These are phyloP conservation scores for Ceratobasidium sp. DNA, from an alignment of 1,284 basidiomycete genomes.

Conservation along the genomic window DNA sequence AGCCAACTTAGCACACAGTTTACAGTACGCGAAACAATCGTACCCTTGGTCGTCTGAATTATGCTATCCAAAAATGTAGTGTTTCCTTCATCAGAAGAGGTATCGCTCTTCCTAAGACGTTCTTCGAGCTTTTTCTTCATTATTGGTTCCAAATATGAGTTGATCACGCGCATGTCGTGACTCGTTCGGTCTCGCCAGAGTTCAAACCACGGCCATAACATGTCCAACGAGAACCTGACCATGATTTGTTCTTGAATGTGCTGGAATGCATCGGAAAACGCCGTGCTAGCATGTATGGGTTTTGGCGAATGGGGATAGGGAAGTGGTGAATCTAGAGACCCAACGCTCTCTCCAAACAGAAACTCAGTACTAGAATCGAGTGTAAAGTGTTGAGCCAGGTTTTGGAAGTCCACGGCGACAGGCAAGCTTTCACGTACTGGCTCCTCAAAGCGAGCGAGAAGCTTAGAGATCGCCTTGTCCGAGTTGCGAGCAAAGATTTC, in stretches of 20 bases:
- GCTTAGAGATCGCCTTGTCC: slow-evolving; percentile 24
- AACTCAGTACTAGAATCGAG: slow-evolving; percentile 43
- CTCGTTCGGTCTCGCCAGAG: slow-evolving; percentile 67
- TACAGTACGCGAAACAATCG: neutral
- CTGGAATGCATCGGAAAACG: slow-evolving; percentile 72
- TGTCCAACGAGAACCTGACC: slow-evolving; percentile 59
- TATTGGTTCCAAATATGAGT: slow-evolving; percentile 69
- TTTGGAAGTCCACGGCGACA: slow-evolving; percentile 20
- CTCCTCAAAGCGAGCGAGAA: slow-evolving; percentile 31
- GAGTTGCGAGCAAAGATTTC: slow-evolving; percentile 37
- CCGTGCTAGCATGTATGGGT: slow-evolving; percentile 64
- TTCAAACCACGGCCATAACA: slow-evolving; percentile 73
- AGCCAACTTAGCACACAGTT: neutral
- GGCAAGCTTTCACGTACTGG: slow-evolving; percentile 36
- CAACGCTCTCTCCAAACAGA: slow-evolving; percentile 42
- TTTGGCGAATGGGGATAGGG: slow-evolving; percentile 57
- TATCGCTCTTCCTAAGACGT: slow-evolving; percentile 50
- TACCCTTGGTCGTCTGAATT: slow-evolving; percentile 13
- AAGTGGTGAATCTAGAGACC: slow-evolving; percentile 39
- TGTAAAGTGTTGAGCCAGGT: slow-evolving; percentile 10
- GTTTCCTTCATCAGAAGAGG: neutral
- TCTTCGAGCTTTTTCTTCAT: slow-evolving; percentile 64
- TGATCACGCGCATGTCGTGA: slow-evolving; percentile 63
- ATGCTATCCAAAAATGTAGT: slow-evolving; percentile 13
- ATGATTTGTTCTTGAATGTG: slow-evolving; percentile 67